Conservation (phyloP, 2,329 filamentous ascomycete genomes). For the Cladophialophora yegresii region DNA sequence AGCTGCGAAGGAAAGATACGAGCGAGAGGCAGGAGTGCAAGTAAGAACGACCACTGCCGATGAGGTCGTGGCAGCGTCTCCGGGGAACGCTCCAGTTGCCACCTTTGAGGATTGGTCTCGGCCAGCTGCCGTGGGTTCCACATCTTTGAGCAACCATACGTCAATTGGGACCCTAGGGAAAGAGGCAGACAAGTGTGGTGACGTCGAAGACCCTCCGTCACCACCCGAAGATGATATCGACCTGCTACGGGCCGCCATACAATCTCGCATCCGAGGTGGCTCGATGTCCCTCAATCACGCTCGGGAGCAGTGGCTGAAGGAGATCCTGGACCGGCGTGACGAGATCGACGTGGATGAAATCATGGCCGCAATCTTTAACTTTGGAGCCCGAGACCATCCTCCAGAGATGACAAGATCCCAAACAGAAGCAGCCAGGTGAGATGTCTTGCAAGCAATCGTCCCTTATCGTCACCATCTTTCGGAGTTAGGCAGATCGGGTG, state of each 20-base stretch:
- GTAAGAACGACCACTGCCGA: constrained; percentile 64
- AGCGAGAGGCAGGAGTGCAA: constrained; percentile 58
- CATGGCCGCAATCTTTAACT: constrained; percentile 18
- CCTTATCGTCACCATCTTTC: background rate
- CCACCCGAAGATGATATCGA: constrained; percentile 16
- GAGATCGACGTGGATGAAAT: constrained; percentile 29
- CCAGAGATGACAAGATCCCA: constrained; percentile 27
- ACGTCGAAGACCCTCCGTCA: constrained; percentile 1
- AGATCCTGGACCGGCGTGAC: constrained; percentile 50
- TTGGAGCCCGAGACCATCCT: constrained; percentile 19
- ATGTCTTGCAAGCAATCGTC: background rate
- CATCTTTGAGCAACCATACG: constrained; percentile 10
- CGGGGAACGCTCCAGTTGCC: constrained; percentile 25
- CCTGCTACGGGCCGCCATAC: constrained; percentile 21
- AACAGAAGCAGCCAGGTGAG: constrained; percentile 31
- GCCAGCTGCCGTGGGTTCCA: background rate
- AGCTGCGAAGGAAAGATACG: constrained; percentile 50
- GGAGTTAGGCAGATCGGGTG: background rate
- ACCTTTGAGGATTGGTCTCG: constrained; percentile 18
- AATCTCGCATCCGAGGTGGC: constrained; percentile 20
- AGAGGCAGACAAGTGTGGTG: constrained; percentile 38
- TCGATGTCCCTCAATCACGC: constrained; percentile 20
- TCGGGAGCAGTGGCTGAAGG: constrained; percentile 62
- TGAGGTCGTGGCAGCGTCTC: constrained; percentile 47
- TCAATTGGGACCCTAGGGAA: constrained; percentile 15